Base-by-base conservation (phyloP, 306 rosid species). In the Carpinus viminea region DNA sequence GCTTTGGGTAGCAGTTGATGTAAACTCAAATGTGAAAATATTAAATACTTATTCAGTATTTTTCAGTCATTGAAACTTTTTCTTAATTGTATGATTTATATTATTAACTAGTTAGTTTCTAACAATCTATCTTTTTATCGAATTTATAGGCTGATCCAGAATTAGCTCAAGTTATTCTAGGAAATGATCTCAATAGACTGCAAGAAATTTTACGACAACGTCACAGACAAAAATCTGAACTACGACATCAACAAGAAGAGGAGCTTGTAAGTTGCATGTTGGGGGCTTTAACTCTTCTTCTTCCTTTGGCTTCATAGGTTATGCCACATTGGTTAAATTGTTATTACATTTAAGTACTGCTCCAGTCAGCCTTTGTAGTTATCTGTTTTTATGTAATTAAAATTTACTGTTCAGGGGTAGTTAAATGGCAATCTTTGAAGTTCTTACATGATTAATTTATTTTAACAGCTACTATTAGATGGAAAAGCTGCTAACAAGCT, bases 81-180 rank as follows among this genome's bases (percentile, higher is more conserved):
- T 31, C 43, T 70, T 26, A 64, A 72, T 69, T 74, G 38, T 70
- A 54, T 87, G 74, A 45, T 69, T 73, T 64, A 24, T 55, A 68
- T 54, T 15, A 43, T 52, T 75, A 51, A 28, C 66, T 55, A 59
- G 57, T 70, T 59, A 55, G 78, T 26, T 64, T 43, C 54, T 82
- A 52, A 72, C 74, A 72, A 28, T 85, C 51, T 52, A 18, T 9
- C 59, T 81, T 26, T 75, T 66, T 64, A 36, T 81, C 73, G 56
- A 74, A 79, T 53, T 26, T 77, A 26, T 90, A 95, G 98, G 85
- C 9, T 81, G 97, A 95, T 84, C 97, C 98, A 21, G 98, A 95
- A 83, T 82, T 95, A 76, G 98, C 96, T 57, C 98, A 92, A 91
- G 91, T 86, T 81, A 73, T 95, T 79, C 79, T 86, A 38, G 98